Evolutionary conservation across 345 rosid genomes (phyloP).

Genomic region (Eucalyptus guilfoylei): DNA sequence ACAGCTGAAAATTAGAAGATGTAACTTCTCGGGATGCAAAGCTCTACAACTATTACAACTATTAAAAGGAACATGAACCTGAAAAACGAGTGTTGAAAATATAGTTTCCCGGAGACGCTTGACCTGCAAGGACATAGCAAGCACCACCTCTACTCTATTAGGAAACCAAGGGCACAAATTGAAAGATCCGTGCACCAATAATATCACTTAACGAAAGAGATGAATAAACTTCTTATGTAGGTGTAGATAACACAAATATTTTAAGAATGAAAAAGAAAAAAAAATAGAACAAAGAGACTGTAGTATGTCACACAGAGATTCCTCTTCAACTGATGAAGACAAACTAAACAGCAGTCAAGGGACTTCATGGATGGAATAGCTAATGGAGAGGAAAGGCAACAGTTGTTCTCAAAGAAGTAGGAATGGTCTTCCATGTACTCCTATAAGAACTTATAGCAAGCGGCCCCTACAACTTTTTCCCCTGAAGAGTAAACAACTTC

Average conservation of each 20-base stretch:
- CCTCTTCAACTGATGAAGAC: neutral
- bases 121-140: slow-evolving; percentile 17
- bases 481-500: neutral
- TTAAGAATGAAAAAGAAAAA: neutral
- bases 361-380: neutral
- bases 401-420: neutral
- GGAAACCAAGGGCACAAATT: neutral
- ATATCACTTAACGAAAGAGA: neutral
- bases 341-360: neutral
- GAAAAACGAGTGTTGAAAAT: slow-evolving; percentile 27
- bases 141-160: neutral
- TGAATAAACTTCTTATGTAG: neutral
- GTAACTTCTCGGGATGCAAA: neutral
- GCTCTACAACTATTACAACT: neutral
- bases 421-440: neutral
- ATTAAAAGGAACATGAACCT: slow-evolving; percentile 14
- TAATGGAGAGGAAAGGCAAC: neutral
- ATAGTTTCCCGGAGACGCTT: slow-evolving; percentile 32
- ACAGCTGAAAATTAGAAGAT: neutral
- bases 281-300: neutral
- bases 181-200: neutral
- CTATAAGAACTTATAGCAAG: neutral
- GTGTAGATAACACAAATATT: neutral
- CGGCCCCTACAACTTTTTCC: neutral
- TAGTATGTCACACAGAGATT: neutral